Evolutionary conservation across 441 rosid species (phyloP).

Genomic region (Brassica hybrid): DNA sequence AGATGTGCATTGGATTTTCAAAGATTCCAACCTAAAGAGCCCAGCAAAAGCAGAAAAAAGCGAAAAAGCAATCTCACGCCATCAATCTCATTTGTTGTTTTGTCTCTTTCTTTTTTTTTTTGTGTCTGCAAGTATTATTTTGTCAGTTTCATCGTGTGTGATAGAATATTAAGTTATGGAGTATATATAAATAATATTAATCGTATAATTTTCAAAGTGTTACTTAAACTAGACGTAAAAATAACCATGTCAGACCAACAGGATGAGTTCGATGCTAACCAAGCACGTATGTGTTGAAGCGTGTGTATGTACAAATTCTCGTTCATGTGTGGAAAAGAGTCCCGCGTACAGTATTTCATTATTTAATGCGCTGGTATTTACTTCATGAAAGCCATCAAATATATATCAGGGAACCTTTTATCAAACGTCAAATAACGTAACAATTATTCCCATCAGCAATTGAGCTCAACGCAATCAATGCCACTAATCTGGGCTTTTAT

Average conservation of each 20-base stretch:
- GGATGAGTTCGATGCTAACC: background rate
- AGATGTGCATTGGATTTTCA: conserved; percentile 56
- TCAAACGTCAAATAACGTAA: background rate
- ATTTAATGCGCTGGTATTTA: background rate
- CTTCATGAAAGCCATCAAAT: background rate
- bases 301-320: conserved; percentile 44
- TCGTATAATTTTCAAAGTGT: background rate
- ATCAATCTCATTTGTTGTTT: conserved; percentile 42
- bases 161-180: no score
- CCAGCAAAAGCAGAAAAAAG: conserved; percentile 49
- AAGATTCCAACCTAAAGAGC: conserved; percentile 66
- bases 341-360: conserved; percentile 4
- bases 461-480: conserved; percentile 34
- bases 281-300: background rate
- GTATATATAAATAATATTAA: background rate
- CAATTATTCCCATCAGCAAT: conserved; percentile 6
- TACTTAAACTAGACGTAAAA: conserved; percentile 1
- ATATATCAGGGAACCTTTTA: background rate
- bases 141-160: conserved; percentile 6
- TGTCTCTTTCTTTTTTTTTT: conserved; percentile 1
- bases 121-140: background rate
- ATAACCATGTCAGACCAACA: background rate
- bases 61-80: conserved; percentile 54
- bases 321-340: conserved; percentile 11
- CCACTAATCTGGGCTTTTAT: conserved; percentile 30